A percentile compares a stretch with the other conserved stretches of the same genome.
These are phyloP conservation scores for Raphanus raphanistrum DNA, from an alignment of 345 rosid genomes.

Conservation along the genomic window DNA sequence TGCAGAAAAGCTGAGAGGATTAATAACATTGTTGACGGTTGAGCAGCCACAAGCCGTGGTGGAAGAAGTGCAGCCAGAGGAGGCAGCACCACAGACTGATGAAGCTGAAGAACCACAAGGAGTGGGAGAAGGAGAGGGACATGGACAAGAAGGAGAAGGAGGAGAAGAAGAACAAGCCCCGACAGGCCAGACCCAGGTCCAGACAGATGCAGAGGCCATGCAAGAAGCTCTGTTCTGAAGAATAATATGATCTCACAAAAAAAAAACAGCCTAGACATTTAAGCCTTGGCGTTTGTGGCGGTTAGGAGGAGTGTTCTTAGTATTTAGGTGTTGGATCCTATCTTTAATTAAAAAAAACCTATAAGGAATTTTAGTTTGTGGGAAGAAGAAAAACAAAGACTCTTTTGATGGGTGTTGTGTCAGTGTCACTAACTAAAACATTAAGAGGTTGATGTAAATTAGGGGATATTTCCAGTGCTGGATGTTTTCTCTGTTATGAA, in stretches of 20 bases:
- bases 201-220: conserved; percentile 35
- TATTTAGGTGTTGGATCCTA: conserved; percentile 8
- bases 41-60: conserved; percentile 28
- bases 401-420: conserved; percentile 7
- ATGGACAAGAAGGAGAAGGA: conserved; percentile 4
- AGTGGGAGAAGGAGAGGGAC: conserved; percentile 30
- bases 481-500: neutral
- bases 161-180: neutral
- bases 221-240: conserved; percentile 29
- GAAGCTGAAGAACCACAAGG: conserved; percentile 24
- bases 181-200: neutral
- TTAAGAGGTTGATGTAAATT: conserved; percentile 22
- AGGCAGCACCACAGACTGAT: neutral
- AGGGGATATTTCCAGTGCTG: conserved; percentile 10
- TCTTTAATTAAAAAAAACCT: conserved; percentile 1
- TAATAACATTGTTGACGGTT: conserved; percentile 48
- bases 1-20: conserved; percentile 61
- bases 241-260: neutral
- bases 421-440: conserved; percentile 8
- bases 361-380: conserved; percentile 3
- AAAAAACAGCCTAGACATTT: conserved; percentile 24
- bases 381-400: conserved; percentile 6
- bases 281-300: conserved; percentile 21
- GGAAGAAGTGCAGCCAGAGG: conserved; percentile 30
- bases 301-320: conserved; percentile 23